Evolutionary conservation across 192 early-diverging fungal species (phyloP).

Genomic region (Coemansia nantahalensis): DNA sequence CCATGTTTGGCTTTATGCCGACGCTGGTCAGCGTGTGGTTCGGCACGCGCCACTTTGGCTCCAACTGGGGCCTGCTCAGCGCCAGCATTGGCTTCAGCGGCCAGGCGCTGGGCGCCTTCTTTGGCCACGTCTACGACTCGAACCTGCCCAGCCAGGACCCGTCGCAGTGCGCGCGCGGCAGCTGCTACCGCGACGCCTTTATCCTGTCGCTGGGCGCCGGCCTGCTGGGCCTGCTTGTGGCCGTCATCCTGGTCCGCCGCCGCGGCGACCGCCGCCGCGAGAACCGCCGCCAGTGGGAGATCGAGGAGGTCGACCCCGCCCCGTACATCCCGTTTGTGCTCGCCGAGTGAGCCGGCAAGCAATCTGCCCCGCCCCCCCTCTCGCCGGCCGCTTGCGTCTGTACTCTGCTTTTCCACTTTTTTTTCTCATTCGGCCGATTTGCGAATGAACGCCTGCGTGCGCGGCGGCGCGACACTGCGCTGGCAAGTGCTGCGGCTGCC

Average conservation of each 20-base stretch:
- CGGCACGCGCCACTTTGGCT: slow-evolving; percentile 49
- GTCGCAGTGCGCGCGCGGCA: slow-evolving; percentile 35
- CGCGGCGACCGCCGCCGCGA: slow-evolving; percentile 29
- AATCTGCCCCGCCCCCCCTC: not conserved
- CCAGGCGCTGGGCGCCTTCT: slow-evolving; percentile 58
- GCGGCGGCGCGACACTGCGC: no score
- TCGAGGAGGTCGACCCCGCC: slow-evolving; percentile 37
- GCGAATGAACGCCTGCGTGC: no score
- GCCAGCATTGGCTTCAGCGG: slow-evolving; percentile 59
- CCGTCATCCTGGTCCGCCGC: slow-evolving; percentile 27
- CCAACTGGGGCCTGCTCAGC: slow-evolving; percentile 57
- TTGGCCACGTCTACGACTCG: slow-evolving; percentile 59
- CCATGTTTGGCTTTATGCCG: slow-evolving; percentile 50
- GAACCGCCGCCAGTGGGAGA: slow-evolving; percentile 48
- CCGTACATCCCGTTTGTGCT: slow-evolving; percentile 45
- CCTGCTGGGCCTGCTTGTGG: slow-evolving; percentile 16
- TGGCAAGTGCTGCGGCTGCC: slow-evolving; percentile 70
- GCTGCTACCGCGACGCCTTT: slow-evolving; percentile 47
- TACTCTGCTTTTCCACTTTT: no score
- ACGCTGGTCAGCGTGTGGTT: slow-evolving; percentile 54
- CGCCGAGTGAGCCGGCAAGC: slow-evolving; percentile 19
- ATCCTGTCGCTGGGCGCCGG: slow-evolving; percentile 19
- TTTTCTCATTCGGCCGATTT: not conserved
- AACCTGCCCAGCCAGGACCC: slow-evolving; percentile 51
- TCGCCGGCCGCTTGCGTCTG: no score